A percentile compares a stretch with the other conserved stretches of the same genome.
phyloP scores from a whole-genome alignment of 176 grass and related monocot species.

The Themeda triandra region DNA sequence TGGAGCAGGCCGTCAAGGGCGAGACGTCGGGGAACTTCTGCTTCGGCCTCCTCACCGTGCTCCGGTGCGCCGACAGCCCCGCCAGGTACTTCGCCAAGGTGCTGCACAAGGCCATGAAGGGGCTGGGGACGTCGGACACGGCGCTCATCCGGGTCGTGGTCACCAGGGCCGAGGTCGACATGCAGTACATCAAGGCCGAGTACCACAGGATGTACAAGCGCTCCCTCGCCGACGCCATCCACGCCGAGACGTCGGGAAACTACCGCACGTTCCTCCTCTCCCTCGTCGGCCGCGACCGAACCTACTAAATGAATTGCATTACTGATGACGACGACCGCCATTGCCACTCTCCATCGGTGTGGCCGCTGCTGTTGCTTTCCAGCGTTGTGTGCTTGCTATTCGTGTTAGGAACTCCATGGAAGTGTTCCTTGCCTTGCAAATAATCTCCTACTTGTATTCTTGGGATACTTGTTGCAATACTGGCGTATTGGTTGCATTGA shows the following conservation, averaged over 20 bases:
- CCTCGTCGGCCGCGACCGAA: conserved; percentile 51
- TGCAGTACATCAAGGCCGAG: conserved; percentile 86
- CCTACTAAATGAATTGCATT: neutral
- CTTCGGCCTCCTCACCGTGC: conserved; percentile 58
- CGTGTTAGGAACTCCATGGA: neutral
- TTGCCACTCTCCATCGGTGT: neutral
- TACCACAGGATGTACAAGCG: conserved; percentile 68
- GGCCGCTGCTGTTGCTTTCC: no score
- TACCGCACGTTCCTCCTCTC: conserved; percentile 93
- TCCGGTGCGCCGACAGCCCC: conserved; percentile 67
- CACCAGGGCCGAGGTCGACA: conserved; percentile 77
- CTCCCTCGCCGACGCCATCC: conserved; percentile 58
- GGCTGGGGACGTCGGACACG: conserved; percentile 71
- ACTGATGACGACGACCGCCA: neutral
- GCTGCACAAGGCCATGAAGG: conserved; percentile 78
- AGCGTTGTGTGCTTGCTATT: neutral
- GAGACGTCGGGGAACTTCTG: conserved; percentile 79
- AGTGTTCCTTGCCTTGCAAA: neutral
- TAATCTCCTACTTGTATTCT: neutral
- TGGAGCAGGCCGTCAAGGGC: conserved; percentile 63
- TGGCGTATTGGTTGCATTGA: neutral
- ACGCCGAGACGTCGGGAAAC: conserved; percentile 78
- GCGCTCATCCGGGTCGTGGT: conserved; percentile 62
- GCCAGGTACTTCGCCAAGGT: conserved; percentile 37
- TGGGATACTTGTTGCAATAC: neutral